Conservation (phyloP, 1,139 yeast species). For the Williopsis jadinii region DNA sequence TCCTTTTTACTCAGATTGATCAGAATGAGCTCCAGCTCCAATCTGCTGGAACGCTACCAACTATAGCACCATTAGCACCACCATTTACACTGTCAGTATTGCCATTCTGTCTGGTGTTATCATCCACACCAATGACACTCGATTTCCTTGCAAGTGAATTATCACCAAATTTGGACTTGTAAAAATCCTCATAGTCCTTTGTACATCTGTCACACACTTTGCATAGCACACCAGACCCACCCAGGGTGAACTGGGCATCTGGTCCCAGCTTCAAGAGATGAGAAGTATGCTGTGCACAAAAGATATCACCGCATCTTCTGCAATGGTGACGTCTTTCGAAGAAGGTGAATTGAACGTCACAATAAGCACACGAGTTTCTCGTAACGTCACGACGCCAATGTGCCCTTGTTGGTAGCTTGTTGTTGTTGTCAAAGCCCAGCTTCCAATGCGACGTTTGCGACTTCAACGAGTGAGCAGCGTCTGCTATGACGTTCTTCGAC, state of each 20-base stretch:
- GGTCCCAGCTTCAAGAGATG: conserved; percentile 50
- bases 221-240: conserved; percentile 64
- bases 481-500: conserved; percentile 11
- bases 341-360: conserved; percentile 59
- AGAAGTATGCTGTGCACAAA: conserved; percentile 60
- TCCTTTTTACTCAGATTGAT: not conserved
- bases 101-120: not conserved
- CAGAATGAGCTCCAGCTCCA: conserved; percentile 24
- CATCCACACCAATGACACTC: conserved; percentile 5
- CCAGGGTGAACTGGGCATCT: conserved; percentile 67
- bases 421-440: conserved; percentile 10
- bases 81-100: not conserved
- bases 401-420: conserved; percentile 40
- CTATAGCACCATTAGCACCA: conserved; percentile 1
- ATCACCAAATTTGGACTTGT: conserved; percentile 28
- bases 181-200: conserved; percentile 51
- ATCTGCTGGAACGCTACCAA: conserved; percentile 21
- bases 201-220: conserved; percentile 79
- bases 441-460: conserved; percentile 22
- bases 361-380: conserved; percentile 61
- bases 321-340: conserved; percentile 92
- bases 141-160: conserved; percentile 10
- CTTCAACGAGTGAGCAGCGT: conserved; percentile 19
- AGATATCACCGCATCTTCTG: conserved; percentile 87
- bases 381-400: conserved; percentile 80